These are phyloP conservation scores for Boletus barrowsii DNA, from an alignment of 768 basidiomycete species.

Conservation along the genomic window DNA sequence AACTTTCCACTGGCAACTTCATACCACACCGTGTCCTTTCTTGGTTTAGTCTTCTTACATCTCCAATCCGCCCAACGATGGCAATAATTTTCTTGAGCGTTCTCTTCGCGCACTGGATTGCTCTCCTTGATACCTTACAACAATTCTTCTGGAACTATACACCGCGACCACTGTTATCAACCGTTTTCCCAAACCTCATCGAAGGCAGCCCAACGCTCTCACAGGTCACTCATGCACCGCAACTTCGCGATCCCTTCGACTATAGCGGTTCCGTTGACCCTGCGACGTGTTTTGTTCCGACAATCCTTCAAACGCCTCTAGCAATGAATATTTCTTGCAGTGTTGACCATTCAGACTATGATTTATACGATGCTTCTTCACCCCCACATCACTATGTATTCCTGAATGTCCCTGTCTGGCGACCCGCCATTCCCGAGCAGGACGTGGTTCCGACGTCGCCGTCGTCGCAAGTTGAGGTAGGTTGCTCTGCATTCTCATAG, in stretches of 20 bases:
- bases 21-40: background rate
- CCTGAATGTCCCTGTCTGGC: constrained; percentile 1
- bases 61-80: background rate
- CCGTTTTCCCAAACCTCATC: constrained; percentile 4
- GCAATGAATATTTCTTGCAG: constrained; percentile 2
- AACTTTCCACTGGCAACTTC: too few species aligned
- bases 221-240: background rate
- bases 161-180: constrained; percentile 11
- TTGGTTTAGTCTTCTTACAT: background rate
- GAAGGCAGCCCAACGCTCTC: background rate
- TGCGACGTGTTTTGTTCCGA: constrained; percentile 6
- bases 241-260: background rate
- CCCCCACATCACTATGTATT: background rate
- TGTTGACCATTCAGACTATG: background rate
- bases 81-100: background rate
- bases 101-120: constrained; percentile 14
- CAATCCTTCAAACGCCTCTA: background rate
- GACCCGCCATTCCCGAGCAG: background rate
- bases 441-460: background rate
- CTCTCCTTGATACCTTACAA: constrained; percentile 13
- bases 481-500: background rate
- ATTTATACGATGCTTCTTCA: background rate
- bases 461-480: background rate
- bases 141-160: constrained; percentile 4
- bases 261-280: background rate